A percentile compares a stretch with the other conserved stretches of the same genome.
phyloP scores from a whole-genome alignment of 108 stramenopile species.

The Aurantiochytrium sp. region DNA sequence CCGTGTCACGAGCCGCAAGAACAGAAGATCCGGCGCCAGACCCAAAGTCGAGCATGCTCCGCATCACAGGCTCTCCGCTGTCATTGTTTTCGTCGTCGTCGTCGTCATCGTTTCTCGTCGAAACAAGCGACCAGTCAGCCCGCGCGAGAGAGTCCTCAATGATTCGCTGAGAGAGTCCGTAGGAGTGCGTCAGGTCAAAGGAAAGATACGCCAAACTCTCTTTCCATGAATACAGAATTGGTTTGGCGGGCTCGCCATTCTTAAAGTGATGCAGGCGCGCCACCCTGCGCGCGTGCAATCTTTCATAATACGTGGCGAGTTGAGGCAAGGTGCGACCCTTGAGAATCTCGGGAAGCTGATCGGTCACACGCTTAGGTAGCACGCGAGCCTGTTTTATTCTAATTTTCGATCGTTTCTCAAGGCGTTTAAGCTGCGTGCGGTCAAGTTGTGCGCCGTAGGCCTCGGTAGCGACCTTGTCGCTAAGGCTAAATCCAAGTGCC shows the following conservation, averaged over 20 bases:
- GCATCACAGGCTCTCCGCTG: neutral
- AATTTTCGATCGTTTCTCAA: neutral
- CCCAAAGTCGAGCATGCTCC: constrained; percentile 16
- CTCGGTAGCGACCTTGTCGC: neutral
- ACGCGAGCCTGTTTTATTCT: neutral
- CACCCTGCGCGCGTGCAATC: neutral
- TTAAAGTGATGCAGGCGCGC: neutral
- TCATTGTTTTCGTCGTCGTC: neutral
- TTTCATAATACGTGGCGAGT: neutral
- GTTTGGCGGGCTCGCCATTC: neutral
- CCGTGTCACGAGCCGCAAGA: neutral
- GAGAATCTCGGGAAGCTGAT: neutral
- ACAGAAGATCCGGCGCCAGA: neutral
- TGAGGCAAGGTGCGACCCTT: neutral
- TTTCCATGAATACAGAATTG: neutral
- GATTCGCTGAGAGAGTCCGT: neutral
- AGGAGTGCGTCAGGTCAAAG: neutral
- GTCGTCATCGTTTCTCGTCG: too few species aligned
- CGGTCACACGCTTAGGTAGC: neutral
- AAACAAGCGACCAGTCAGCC: neutral
- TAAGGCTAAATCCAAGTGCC: too few species aligned
- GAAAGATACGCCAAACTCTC: neutral
- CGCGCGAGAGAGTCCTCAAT: neutral
- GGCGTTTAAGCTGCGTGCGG: neutral
- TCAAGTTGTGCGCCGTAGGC: neutral